Conservation (phyloP, 441 rosid species). For the Euphorbia celastroides region DNA sequence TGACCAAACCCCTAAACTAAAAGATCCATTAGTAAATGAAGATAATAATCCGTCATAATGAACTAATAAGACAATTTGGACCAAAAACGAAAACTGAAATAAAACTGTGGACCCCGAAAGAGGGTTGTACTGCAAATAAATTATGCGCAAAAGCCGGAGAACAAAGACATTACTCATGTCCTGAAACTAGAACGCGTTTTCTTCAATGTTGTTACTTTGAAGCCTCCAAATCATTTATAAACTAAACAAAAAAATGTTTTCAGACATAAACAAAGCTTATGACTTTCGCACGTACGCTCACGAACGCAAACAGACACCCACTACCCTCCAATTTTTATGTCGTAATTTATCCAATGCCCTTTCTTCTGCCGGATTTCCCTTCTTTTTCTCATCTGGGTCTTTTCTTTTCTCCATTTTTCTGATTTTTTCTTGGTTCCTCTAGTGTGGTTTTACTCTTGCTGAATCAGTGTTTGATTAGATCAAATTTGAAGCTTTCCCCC, state of each 20-base stretch:
- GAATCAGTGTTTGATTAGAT: not conserved
- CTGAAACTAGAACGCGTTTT: not conserved
- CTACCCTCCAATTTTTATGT: conserved; percentile 8
- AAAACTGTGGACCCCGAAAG: not conserved
- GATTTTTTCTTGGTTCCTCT: not conserved
- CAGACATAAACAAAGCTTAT: conserved; percentile 5
- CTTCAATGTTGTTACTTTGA: not conserved
- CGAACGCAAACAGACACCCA: not conserved
- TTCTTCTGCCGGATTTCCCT: conserved; percentile 5
- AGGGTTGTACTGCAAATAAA: not conserved
- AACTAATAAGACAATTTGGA: too few species aligned
- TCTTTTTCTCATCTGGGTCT: not conserved
- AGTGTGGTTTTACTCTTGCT: not conserved
- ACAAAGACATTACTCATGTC: not conserved
- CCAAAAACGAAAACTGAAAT: too few species aligned
- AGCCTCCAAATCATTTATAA: not conserved
- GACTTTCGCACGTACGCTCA: conserved; percentile 9
- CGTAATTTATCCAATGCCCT: not conserved
- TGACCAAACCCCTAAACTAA: too few species aligned
- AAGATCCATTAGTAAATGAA: too few species aligned
- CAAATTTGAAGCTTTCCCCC: not conserved
- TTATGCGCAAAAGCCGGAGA: not conserved
- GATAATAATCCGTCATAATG: too few species aligned
- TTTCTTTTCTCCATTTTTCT: not conserved
- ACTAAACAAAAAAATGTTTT: not conserved